Percentiles rank a stretch among this genome's conserved stretches.
Evolutionary conservation across 1,284 basidiomycete genomes (phyloP).

Genomic region (Somion occarium): DNA sequence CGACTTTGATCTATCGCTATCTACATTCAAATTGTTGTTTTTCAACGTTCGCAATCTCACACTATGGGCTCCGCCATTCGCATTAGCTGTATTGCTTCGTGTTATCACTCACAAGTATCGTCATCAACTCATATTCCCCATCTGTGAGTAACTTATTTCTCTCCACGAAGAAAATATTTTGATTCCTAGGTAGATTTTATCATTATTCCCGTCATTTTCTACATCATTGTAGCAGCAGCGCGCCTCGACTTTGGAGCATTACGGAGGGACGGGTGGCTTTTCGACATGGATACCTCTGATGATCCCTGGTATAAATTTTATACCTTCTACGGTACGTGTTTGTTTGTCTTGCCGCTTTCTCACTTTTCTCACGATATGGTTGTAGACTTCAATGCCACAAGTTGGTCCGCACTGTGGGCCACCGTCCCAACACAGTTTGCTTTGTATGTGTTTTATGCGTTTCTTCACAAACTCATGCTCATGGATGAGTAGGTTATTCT

Average conservation of each 20-base stretch:
- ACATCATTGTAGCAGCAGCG: conserved; percentile 67
- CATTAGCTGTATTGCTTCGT: conserved; percentile 75
- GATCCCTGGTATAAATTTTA: conserved; percentile 85
- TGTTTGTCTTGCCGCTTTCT: conserved; percentile 1
- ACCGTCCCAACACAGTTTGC: conserved; percentile 83
- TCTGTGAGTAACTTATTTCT: conserved; percentile 50
- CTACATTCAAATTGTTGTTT: conserved; percentile 61
- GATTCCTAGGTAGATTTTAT: conserved; percentile 63
- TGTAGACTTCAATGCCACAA: conserved; percentile 58
- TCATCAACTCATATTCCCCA: conserved; percentile 90
- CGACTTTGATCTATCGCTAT: conserved; percentile 66
- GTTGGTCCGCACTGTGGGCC: conserved; percentile 63
- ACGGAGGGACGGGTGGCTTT: conserved; percentile 80
- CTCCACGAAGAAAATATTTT: not conserved
- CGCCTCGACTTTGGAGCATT: conserved; percentile 60
- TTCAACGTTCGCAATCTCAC: conserved; percentile 55
- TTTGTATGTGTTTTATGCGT: conserved; percentile 43
- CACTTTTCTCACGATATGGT: not conserved
- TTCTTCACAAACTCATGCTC: too few species aligned
- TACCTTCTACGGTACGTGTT: conserved; percentile 60
- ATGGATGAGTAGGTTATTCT: conserved; percentile 60
- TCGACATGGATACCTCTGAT: conserved; percentile 63
- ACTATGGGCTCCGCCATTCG: conserved; percentile 76
- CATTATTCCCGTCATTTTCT: conserved; percentile 81
- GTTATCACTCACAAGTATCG: conserved; percentile 78